Evolutionary conservation across 208 protist genomes (phyloP), one percentile per base, ranked within the genome.

Genomic region (Leishmania aethiopica): DNA sequence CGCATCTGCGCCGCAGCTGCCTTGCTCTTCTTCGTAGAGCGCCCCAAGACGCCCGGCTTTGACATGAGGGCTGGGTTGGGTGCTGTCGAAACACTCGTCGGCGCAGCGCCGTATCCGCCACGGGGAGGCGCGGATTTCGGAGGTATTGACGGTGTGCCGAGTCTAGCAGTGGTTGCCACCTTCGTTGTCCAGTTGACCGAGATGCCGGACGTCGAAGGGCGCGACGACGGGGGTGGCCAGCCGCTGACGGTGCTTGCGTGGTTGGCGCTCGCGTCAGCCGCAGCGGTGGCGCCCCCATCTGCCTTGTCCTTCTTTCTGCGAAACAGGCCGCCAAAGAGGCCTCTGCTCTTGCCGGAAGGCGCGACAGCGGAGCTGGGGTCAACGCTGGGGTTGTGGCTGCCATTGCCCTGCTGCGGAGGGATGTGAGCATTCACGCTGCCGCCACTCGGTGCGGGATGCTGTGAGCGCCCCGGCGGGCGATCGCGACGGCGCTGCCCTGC

Each of bases 1-100:
- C 32, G 75, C 73, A 70, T 45, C 37, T 82, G 80, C n/a, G 78
- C 77, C 32, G 78, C 77, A 28, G 74, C 69, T 51, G 70, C 60
- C 53, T 77, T 84, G 22, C 74, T 80, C 67, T 85, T 89, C 79
- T 91, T 88, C 72, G 80, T 82, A 59, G 79, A 79, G 55, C 77
- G 60, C 62, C 64, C 37, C 35, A 86, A 82, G 78, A 86, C 67
- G 32, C 57, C 78, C 1, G 64, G 73, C 64, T 82, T 86, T 19
- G 53, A 40, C 13, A 70, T 55, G 1, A 73, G 2, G 53, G 64
- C 45, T 7, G 78, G 53, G 53, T 51, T 62, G 59, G 49, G 35
- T 45, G 62, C 51, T 42, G 73, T 13, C 57, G 25, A 62, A 32
- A 62, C 1, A 62, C 40, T 64, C 67, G 32, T 47, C 40, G 40